A percentile compares a stretch with the other conserved stretches of the same genome.
phyloP scores from a whole-genome alignment of 2,329 filamentous ascomycete species.

The Colletotrichum liriopes region DNA sequence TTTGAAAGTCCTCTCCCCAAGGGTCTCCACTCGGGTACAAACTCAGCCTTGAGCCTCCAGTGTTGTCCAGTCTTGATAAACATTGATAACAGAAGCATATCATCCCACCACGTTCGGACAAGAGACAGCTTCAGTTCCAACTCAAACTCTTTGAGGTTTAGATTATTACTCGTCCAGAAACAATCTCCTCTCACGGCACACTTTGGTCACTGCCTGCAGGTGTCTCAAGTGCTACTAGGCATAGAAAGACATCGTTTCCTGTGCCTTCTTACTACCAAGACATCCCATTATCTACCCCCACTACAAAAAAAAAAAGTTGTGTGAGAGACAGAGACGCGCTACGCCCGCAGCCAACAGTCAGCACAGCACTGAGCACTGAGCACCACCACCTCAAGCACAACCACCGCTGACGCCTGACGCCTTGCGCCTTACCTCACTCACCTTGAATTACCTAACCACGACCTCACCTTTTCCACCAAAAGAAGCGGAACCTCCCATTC shows the following conservation, averaged over 20 bases:
- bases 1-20: background rate
- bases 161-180: background rate
- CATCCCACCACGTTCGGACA: background rate
- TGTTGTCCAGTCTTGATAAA: conserved; percentile 7
- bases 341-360: conserved; percentile 13
- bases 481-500: conserved; percentile 38
- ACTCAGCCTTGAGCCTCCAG: conserved; percentile 7
- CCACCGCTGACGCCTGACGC: conserved; percentile 29
- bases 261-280: conserved; percentile 9
- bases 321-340: conserved; percentile 21
- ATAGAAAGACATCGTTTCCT: conserved; percentile 4
- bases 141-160: conserved; percentile 2
- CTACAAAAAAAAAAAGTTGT: conserved; percentile 24
- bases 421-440: conserved; percentile 20
- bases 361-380: conserved; percentile 17
- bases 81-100: conserved; percentile 21
- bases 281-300: conserved; percentile 4
- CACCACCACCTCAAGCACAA: conserved; percentile 17
- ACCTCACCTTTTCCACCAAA: conserved; percentile 34
- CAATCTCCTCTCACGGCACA: background rate
- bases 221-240: conserved; percentile 28
- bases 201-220: background rate
- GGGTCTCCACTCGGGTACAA: background rate
- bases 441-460: conserved; percentile 36
- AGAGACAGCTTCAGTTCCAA: conserved; percentile 6